Evolutionary conservation across 1,284 basidiomycete species (phyloP).

Genomic region (Malassezia pachydermatis): DNA sequence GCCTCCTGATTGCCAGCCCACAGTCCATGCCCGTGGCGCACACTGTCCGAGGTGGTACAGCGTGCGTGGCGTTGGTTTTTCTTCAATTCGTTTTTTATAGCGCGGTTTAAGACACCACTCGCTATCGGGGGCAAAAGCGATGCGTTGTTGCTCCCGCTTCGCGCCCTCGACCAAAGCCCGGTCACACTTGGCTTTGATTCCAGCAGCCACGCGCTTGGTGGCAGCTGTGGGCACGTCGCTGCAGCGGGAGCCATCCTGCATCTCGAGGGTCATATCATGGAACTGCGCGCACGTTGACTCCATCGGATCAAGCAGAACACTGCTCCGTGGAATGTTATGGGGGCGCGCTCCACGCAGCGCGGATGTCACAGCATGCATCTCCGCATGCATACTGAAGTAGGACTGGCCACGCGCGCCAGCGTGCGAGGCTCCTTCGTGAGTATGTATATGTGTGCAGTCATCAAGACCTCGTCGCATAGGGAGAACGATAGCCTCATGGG

Average conservation of each 20-base stretch:
- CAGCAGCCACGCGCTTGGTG: not conserved
- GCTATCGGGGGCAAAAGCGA: conserved; percentile 16
- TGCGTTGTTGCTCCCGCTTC: conserved; percentile 22
- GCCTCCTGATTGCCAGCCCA: conserved; percentile 13
- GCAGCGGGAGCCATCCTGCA: conserved; percentile 16
- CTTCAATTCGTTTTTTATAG: conserved; percentile 20
- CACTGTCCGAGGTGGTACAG: not conserved
- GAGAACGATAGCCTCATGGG: conserved; percentile 12
- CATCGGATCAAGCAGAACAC: conserved; percentile 8
- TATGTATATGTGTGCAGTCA: not conserved
- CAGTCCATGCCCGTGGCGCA: conserved; percentile 1
- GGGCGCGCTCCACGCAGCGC: conserved; percentile 19
- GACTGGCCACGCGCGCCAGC: conserved; percentile 2
- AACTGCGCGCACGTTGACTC: conserved; percentile 4
- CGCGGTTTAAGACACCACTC: conserved; percentile 27
- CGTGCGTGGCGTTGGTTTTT: conserved; percentile 19
- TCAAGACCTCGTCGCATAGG: too few relatives aligned
- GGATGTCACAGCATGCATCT: conserved; percentile 20
- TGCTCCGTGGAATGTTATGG: conserved; percentile 10
- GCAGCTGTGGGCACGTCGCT: conserved; percentile 13
- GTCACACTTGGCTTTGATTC: conserved; percentile 14
- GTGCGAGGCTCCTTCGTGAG: not conserved
- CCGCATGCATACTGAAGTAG: conserved; percentile 23
- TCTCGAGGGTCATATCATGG: not conserved
- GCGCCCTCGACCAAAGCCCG: conserved; percentile 20